A percentile compares a stretch with the other conserved stretches of the same genome.
phyloP scores from a whole-genome alignment of 345 rosid species.

The Excoecaria agallocha region DNA sequence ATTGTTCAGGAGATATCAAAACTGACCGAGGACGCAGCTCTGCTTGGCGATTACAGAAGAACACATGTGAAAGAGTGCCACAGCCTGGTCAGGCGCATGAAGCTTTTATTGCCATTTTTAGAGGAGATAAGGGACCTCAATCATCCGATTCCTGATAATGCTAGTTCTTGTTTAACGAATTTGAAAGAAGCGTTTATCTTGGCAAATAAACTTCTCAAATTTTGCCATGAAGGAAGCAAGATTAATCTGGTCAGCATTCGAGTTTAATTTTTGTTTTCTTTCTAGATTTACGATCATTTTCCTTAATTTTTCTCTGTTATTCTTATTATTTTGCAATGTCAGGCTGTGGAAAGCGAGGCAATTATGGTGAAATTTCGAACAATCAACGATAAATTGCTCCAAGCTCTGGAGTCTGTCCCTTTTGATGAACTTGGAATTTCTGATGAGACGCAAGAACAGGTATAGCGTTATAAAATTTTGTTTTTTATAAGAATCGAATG shows the following conservation, averaged over 20 bases:
- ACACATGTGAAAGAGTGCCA: slow-evolving; percentile 55
- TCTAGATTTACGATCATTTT: too few relatives aligned
- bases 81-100: slow-evolving; percentile 55
- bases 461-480: slow-evolving; percentile 8
- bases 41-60: slow-evolving; percentile 42
- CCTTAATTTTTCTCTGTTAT: neutral
- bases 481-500: neutral
- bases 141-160: slow-evolving; percentile 1
- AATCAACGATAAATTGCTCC: slow-evolving; percentile 43
- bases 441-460: slow-evolving; percentile 61
- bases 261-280: neutral
- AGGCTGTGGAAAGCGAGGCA: slow-evolving; percentile 68
- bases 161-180: slow-evolving; percentile 29
- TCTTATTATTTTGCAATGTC: neutral
- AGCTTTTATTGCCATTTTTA: slow-evolving; percentile 54
- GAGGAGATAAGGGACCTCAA: slow-evolving; percentile 42
- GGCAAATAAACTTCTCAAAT: slow-evolving; percentile 56
- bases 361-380: slow-evolving; percentile 50
- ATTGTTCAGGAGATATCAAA: slow-evolving; percentile 38
- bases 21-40: slow-evolving; percentile 44
- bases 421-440: slow-evolving; percentile 50
- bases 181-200: slow-evolving; percentile 41
- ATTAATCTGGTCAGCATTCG: slow-evolving; percentile 45
- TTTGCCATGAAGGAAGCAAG: slow-evolving; percentile 57
- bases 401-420: slow-evolving; percentile 48